Base-by-base conservation (phyloP, 2,329 filamentous ascomycete genomes). In the Xylaria sp. region DNA sequence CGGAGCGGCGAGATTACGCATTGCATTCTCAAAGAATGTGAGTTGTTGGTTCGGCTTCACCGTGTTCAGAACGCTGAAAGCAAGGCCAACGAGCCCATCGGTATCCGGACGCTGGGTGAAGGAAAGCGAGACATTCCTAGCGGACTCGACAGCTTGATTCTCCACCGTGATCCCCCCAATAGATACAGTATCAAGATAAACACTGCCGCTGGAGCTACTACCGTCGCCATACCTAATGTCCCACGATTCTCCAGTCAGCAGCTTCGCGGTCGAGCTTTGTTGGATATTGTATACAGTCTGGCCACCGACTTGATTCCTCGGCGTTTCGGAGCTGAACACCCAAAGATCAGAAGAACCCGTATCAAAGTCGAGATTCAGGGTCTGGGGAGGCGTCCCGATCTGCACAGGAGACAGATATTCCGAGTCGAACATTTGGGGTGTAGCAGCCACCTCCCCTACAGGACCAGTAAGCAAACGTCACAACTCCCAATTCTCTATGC, bases 341-440 rank as follows among this genome's bases (percentile, higher is more conserved):
- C 80, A 81, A 23, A 81, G 71, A 58, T 82, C 79, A 10, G 78
- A 77, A 2, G 79, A 81, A 1, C 79, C 80, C 1, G 80, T 82
- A 59, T 82, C 79, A 47, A 82, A 79, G 65, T 80, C 75, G 49
- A 82, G 68, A 35, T 77, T 75, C 48, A 81, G 70, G 1, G 74
- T 78, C 66, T 81, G 77, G 3, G 77, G 72, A 8, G 79, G 79
- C 5, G 77, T 76, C 9, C 75, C 75, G 31, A 77, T 76, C 47
- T 71, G 60, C 4, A 76, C 74, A 10, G 73, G 73, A 19, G 67
- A 72, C 25, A 76, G 47, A 51, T 76, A 76, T 43, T 75, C 73
- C 19, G 68, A 68, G 21, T 76, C 74, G 35, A 71, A 71, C 68
- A 68, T 68, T 37, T 71, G 66, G 4, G 72, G 72, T n/a, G 53